phyloP scores from a whole-genome alignment of 108 stramenopile species.

The Skeletonema menzelii region DNA sequence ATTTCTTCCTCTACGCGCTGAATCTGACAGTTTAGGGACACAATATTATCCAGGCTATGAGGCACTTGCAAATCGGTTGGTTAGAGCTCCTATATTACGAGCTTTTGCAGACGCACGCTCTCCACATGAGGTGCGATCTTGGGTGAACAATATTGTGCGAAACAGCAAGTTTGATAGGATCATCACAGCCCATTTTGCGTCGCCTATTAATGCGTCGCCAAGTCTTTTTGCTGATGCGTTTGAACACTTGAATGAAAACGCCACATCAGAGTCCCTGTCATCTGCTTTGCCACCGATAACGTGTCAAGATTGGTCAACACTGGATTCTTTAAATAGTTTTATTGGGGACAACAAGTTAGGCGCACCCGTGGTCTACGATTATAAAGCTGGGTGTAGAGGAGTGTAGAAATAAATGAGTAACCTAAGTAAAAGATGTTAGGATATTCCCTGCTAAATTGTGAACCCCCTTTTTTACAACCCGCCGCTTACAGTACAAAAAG shows the following conservation, averaged over 20 bases:
- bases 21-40: neutral
- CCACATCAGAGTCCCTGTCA: neutral
- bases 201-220: conserved; percentile 52
- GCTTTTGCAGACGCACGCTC: conserved; percentile 64
- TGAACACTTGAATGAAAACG: conserved; percentile 24
- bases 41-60: conserved; percentile 61
- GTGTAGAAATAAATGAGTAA: conserved; percentile 15
- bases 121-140: conserved; percentile 44
- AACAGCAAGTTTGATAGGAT: conserved; percentile 61
- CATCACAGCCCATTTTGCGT: conserved; percentile 65
- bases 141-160: conserved; percentile 39
- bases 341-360: conserved; percentile 58
- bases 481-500: neutral
- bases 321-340: conserved; percentile 54
- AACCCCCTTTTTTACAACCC: neutral
- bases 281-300: conserved; percentile 50
- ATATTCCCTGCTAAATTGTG: neutral
- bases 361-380: conserved; percentile 55
- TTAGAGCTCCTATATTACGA: conserved; percentile 63
- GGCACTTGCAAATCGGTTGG: conserved; percentile 42
- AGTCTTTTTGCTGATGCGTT: conserved; percentile 34
- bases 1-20: conserved; percentile 52
- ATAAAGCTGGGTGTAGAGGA: conserved; percentile 45
- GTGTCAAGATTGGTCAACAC: conserved; percentile 61
- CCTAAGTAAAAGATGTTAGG: neutral